Evolutionary conservation across 805 yeast species (phyloP).

Genomic region (Peterozyma xylosa): DNA sequence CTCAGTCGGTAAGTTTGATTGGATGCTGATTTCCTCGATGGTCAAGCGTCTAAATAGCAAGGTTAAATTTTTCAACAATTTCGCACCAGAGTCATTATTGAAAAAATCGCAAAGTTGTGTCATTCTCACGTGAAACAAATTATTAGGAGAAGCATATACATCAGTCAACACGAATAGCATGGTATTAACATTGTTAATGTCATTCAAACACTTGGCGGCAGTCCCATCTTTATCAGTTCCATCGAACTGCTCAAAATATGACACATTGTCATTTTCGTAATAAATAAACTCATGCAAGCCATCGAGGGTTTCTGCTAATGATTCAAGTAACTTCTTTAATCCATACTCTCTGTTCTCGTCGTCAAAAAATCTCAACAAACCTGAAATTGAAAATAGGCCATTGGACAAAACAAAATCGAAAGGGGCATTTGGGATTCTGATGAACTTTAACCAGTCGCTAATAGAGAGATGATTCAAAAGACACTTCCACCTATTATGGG

Average conservation of each 20-base stretch:
- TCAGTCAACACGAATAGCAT: constrained; percentile 46
- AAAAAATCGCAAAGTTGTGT: constrained; percentile 32
- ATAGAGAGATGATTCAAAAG: constrained; percentile 28
- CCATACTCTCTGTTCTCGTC: constrained; percentile 47
- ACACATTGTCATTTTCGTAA: constrained; percentile 19
- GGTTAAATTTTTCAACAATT: constrained; percentile 32
- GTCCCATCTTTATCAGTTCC: constrained; percentile 13
- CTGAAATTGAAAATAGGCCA: constrained; percentile 43
- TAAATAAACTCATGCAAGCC: constrained; percentile 18
- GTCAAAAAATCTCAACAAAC: constrained; percentile 49
- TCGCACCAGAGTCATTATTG: constrained; percentile 32
- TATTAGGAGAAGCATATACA: constrained; percentile 46
- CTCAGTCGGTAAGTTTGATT: constrained; percentile 37
- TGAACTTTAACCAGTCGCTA: constrained; percentile 37
- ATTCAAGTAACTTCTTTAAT: constrained; percentile 13
- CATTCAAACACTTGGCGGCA: constrained; percentile 27
- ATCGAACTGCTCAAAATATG: constrained; percentile 30
- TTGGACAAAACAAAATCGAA: constrained; percentile 53
- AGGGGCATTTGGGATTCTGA: constrained; percentile 47
- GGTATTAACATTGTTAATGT: constrained; percentile 31
- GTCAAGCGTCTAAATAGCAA: constrained; percentile 41
- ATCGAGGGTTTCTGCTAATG: constrained; percentile 10
- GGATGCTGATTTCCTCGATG: constrained; percentile 49
- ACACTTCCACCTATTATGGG: constrained; percentile 39
- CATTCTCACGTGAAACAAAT: constrained; percentile 38